Percentiles rank a stretch among this genome's conserved stretches.
Conservation (phyloP, 192 early-diverging fungal genomes). For the Gigaspora rosea region DNA sequence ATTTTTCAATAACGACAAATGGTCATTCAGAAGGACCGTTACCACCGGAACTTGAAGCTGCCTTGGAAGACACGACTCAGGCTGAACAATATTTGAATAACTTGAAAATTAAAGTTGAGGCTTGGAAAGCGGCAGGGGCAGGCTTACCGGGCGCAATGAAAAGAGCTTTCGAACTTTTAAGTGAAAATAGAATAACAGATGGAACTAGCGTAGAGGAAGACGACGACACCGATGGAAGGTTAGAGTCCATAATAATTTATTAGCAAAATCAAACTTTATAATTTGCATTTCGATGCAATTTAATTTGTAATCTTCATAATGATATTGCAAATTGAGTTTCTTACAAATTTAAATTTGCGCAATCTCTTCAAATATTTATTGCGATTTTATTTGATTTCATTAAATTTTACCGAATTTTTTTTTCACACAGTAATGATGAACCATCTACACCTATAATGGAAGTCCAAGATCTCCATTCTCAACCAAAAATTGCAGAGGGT, state of each 20-base stretch:
- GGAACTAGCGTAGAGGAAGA: not conserved
- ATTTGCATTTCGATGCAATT: not conserved
- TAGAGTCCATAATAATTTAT: not conserved
- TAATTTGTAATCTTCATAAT: not conserved
- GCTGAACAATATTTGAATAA: constrained; percentile 48
- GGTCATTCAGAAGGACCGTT: constrained; percentile 43
- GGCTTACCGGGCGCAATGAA: constrained; percentile 42
- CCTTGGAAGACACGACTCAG: constrained; percentile 45
- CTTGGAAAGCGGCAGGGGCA: constrained; percentile 38
- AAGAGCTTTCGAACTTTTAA: constrained; percentile 38
- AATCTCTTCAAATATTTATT: not conserved
- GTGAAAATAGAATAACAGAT: constrained; percentile 10
- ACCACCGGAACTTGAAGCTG: constrained; percentile 51
- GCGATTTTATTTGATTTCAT: not conserved
- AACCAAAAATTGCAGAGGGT: constrained; percentile 31
- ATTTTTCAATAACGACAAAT: constrained; percentile 34
- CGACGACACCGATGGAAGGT: constrained; percentile 22
- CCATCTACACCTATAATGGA: constrained; percentile 27
- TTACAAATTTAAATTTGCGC: not conserved
- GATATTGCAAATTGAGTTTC: not conserved
- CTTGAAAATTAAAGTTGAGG: constrained; percentile 41
- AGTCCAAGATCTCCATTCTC: constrained; percentile 13
- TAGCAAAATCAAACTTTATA: not conserved
- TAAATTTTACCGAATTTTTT: not conserved
- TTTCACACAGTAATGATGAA: constrained; percentile 31